Evolutionary conservation across 441 rosid genomes (phyloP).

Genomic region (Cnidoscolus chayamansa): DNA sequence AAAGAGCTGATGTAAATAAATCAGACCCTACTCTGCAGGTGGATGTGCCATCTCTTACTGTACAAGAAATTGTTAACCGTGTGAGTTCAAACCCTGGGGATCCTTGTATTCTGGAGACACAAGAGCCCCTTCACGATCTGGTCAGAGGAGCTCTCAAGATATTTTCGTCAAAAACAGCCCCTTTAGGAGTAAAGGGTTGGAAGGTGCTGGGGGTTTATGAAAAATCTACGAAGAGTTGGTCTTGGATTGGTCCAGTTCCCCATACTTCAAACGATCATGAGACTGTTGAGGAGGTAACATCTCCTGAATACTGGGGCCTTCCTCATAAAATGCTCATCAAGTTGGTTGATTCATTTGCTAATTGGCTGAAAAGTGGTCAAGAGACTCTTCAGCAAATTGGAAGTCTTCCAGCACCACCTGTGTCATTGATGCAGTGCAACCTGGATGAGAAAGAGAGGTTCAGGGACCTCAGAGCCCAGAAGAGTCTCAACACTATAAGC

Average conservation of each 20-base stretch:
- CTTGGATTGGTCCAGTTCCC: slow-evolving; percentile 82
- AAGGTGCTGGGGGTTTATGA: slow-evolving; percentile 81
- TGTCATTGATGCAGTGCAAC: slow-evolving; percentile 73
- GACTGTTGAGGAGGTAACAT: slow-evolving; percentile 77
- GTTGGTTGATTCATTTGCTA: slow-evolving; percentile 95
- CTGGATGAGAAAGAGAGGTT: slow-evolving; percentile 97
- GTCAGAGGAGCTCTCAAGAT: slow-evolving; percentile 91
- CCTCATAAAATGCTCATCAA: slow-evolving; percentile 95
- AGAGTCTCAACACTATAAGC: slow-evolving; percentile 86
- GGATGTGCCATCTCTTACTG: slow-evolving; percentile 63
- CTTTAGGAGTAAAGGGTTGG: slow-evolving; percentile 98
- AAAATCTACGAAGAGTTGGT: slow-evolving; percentile 81
- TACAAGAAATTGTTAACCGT: slow-evolving; percentile 88
- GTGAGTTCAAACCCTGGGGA: slow-evolving; percentile 91
- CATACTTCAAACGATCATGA: slow-evolving; percentile 59
- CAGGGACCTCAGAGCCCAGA: slow-evolving; percentile 97
- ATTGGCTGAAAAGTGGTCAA: slow-evolving; percentile 95
- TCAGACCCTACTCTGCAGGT: slow-evolving; percentile 40
- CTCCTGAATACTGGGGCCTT: slow-evolving; percentile 95
- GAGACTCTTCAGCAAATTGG: slow-evolving; percentile 96
- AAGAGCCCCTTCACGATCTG: slow-evolving; percentile 95
- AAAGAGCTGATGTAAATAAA: slow-evolving; percentile 42
- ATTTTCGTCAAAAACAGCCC: slow-evolving; percentile 90
- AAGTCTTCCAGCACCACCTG: slow-evolving; percentile 96
- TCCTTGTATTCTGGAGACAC: slow-evolving; percentile 89